A percentile compares a stretch with the other conserved stretches of the same genome.
phyloP scores from a whole-genome alignment of 1,284 basidiomycete genomes.

The Leccinum cinnamomeum region DNA sequence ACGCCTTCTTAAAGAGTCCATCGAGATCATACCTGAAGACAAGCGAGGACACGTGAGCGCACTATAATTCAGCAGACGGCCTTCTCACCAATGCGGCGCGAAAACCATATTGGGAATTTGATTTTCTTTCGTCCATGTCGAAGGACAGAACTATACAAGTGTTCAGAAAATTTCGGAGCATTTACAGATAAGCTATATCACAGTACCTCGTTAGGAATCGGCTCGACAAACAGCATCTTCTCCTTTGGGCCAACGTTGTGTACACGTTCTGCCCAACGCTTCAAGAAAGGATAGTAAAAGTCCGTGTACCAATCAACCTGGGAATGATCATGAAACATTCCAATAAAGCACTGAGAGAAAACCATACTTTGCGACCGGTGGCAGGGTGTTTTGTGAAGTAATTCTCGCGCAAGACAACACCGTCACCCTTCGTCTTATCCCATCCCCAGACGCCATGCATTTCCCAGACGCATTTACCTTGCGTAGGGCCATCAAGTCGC shows the following conservation, averaged over 20 bases:
- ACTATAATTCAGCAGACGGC: background rate
- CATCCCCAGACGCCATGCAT: slow-evolving; percentile 94
- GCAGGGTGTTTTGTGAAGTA: slow-evolving; percentile 79
- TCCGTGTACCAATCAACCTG: slow-evolving; percentile 84
- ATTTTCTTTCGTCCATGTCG: slow-evolving; percentile 66
- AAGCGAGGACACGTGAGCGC: background rate
- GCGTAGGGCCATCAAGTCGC: slow-evolving; percentile 68
- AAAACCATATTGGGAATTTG: slow-evolving; percentile 78
- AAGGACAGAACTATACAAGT: slow-evolving; percentile 67
- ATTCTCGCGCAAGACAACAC: slow-evolving; percentile 79
- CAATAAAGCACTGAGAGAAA: background rate
- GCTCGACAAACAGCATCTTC: slow-evolving; percentile 79
- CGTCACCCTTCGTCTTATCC: slow-evolving; percentile 67
- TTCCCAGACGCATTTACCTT: slow-evolving; percentile 82
- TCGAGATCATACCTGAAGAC: slow-evolving; percentile 86
- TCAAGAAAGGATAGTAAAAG: slow-evolving; percentile 83
- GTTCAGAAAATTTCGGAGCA: slow-evolving; percentile 10
- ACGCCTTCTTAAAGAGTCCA: slow-evolving; percentile 78
- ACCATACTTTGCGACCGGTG: slow-evolving; percentile 55
- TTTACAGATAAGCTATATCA: background rate
- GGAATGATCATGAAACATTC: background rate
- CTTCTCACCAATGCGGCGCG: slow-evolving; percentile 84
- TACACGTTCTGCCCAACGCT: slow-evolving; percentile 73
- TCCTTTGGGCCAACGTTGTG: slow-evolving; percentile 46
- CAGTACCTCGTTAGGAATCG: slow-evolving; percentile 87